Base-by-base conservation (phyloP, 768 basidiomycete species). In the Lentinula raphanica region DNA sequence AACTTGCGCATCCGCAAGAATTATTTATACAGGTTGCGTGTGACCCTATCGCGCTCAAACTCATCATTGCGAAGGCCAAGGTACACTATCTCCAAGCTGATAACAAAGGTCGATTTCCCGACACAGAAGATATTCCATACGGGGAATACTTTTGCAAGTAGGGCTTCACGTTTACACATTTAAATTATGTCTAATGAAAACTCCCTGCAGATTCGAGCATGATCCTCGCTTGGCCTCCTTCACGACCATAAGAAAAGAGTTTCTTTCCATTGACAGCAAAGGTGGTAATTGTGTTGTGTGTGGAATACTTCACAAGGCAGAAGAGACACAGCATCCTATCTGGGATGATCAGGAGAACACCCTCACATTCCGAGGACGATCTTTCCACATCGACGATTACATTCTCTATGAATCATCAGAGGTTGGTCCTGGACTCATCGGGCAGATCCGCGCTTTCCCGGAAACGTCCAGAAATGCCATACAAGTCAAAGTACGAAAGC, bases 311-410 rank as follows among this genome's bases (percentile, higher is more conserved):
- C 66, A 69, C 19, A 68, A 78, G 54, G 60, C 60, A 12, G 66
- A 76, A 11, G 62, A 72, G n/a, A 69, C 73, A 11, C 55, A 60
- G 28, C 63, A 79, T n/a, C 71, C 68, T n/a, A 68, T 71, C 12
- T 61, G 66, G 0, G 38, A 65, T n/a, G 67, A 66, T 0, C 50
- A 60, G 12, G 58, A 62, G 0, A 69, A 68, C 19, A 86, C 82
- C 0, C 58, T 88, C 25, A 67, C 73, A 0, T 83, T 74, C 64
- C 69, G 68, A 9, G 82, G 80, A 0, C 62, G 71, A 1, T 69
- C 69, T 0, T 91, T 85, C 60, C 90, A 92, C 55, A 49, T 73
- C 0, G 69, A 83, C 42, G 90, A 92, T 36, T 88, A 81, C 60
- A 80, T 83, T 4, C 71, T 85, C 5, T 79, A 85, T 64, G 71